Base-by-base conservation (phyloP, 441 rosid species). In the Adansonia grandidieri region DNA sequence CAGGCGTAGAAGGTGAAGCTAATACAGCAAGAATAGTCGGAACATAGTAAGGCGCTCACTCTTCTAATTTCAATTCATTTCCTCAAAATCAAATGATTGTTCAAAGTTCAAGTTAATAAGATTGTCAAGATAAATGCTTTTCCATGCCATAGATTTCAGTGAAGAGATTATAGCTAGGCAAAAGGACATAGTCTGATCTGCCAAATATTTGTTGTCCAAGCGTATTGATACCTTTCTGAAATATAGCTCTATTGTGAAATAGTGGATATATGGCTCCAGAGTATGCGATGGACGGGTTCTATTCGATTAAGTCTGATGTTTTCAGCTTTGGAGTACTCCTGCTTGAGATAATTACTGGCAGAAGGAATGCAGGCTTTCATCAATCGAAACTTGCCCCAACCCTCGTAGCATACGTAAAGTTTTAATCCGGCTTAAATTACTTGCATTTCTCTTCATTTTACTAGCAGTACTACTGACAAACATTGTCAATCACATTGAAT, bases 191-290 rank as follows among this genome's bases (percentile, higher is more conserved):
- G 57, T 15, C 37, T 47, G 57, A 69, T 48, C 45, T 47, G 28
- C 69, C 15, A 37, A 61, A 40, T 60, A 45, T 22, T 37, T 70
- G 6, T 57, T 76, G 44, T n/a, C 17, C 51, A 66, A 42, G 51
- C 71, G 17, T 66, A 66, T 15, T 44, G 54, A 11, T 11, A 50
- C 54, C n/a, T 13, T 4, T 13, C 54, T 51, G 11, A 68, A 68
- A 68, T 68, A 56, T 47, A 22, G 17, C 1, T 48, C 37, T 32
- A 24, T 37, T 32, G 44, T 6, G 48, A 3, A 48, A 15, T 13
- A 88, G 89, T 54, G 89, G 91, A 57, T 86, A 88, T 45, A 88
- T 88, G 89, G 84, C 86, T 2, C 89, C 88, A 0, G 89, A 86
- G 57, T 88, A 84, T 53, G 88, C 87, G 1, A 85, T 85, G 89